Base-by-base conservation (phyloP, 108 stramenopile species). In the Fragilariopsis cylindrus region DNA sequence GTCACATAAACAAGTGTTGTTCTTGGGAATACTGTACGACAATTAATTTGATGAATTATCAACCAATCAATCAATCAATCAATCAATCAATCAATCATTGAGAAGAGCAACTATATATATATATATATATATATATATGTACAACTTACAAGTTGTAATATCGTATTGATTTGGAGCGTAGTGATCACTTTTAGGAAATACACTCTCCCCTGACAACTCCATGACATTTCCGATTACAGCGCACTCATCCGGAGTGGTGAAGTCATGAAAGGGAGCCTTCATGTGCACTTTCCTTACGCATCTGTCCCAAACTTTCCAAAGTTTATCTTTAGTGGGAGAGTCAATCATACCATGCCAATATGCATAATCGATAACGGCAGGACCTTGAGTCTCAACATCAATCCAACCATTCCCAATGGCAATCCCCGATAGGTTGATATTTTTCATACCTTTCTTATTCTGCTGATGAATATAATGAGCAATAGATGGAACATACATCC, bases 311-410 rank as follows among this genome's bases (percentile, higher is more conserved):
- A 74, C 76, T 45, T 69, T 55, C 46, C 82, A 76, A 56, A 92
- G 57, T 39, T 57, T 74, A 18, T 82, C 70, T 55, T 72, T 54
- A 4, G 87, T 80, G 4, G 69, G 46, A 9, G 78, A 73, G 60
- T 92, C 91, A 65, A 92, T 90, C 85, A 90, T 82, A 21, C 89
- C 89, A 71, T 92, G 91, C 89, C 91, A 90, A 67, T 75, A 92
- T 13, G 89, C 85, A 69, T 78, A 88, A 68, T 92, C 91, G 67
- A 90, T 90, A 2, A 80, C 73, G 4, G 88, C 83, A 15, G 84
- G 77, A 57, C 87, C 89, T 76, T 92, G 89, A 57, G 81, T 74
- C 41, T 78, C 67, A 19, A 76, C 83, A 75, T 92, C 91, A 16
- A 90, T 82, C 86, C 86, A 88, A 6, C 86, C 90, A 67, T 91